Percentiles rank a stretch among this genome's conserved stretches.
Conservation (phyloP, 2,329 filamentous ascomycete genomes). For the Epicoccum nigrum region DNA sequence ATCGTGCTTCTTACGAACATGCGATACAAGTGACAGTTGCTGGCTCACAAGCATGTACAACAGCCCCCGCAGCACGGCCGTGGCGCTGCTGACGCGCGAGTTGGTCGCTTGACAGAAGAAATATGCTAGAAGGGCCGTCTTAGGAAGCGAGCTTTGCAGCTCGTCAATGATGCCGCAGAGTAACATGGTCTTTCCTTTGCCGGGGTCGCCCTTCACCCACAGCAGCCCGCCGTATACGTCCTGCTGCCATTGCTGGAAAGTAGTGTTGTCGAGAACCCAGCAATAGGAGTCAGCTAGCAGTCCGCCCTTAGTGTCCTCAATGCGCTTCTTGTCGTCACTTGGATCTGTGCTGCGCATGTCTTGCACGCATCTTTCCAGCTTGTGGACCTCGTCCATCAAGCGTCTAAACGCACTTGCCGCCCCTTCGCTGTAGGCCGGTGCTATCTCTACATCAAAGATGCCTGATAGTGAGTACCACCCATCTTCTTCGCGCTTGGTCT, state of each 20-base stretch:
- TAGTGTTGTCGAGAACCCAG: conserved; percentile 30
- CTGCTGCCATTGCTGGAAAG: conserved; percentile 32
- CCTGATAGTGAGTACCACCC: no score
- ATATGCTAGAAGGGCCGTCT: conserved; percentile 9
- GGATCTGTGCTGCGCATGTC: no score
- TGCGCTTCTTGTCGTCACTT: conserved; percentile 11
- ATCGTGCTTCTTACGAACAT: conserved; percentile 16
- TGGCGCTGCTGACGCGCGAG: conserved; percentile 44
- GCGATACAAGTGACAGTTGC: conserved; percentile 5
- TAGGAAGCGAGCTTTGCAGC: conserved; percentile 28
- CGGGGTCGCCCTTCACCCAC: conserved; percentile 42
- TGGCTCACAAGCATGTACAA: conserved; percentile 50
- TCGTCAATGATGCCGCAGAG: conserved; percentile 36
- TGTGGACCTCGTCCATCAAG: no score
- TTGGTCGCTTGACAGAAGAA: conserved; percentile 52
- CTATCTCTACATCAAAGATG: no score
- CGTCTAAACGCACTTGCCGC: no score
- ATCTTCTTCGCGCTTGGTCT: no score
- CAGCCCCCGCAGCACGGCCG: conserved; percentile 52
- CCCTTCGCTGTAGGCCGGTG: no score
- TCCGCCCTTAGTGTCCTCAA: conserved; percentile 13
- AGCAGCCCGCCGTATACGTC: conserved; percentile 34
- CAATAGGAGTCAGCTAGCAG: conserved; percentile 12
- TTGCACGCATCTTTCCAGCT: no score
- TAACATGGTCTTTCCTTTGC: conserved; percentile 50